Conservation (phyloP, 2,329 filamentous ascomycete species). For the Penicillium paneum region DNA sequence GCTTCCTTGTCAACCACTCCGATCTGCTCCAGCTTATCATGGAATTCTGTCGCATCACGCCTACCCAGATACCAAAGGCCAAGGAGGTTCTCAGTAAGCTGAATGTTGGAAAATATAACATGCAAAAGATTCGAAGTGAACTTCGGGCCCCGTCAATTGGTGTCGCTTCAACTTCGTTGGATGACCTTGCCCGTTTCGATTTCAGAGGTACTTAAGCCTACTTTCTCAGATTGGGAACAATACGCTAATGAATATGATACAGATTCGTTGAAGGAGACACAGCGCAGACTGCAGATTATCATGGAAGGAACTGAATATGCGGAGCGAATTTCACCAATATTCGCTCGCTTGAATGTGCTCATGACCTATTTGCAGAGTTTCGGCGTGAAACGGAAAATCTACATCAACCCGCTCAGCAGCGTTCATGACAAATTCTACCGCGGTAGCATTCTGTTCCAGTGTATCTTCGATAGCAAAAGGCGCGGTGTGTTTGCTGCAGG, state of each 20-base stretch:
- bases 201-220: slow-evolving; percentile 63
- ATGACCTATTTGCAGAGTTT: slow-evolving; percentile 73
- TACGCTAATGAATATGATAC: slow-evolving; percentile 54
- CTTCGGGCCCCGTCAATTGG: slow-evolving; percentile 77
- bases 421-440: slow-evolving; percentile 89
- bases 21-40: slow-evolving; percentile 84
- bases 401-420: slow-evolving; percentile 79
- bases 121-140: slow-evolving; percentile 78
- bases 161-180: slow-evolving; percentile 81
- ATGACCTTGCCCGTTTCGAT: slow-evolving; percentile 86
- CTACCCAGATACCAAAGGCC: slow-evolving; percentile 64
- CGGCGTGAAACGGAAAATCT: slow-evolving; percentile 72
- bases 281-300: slow-evolving; percentile 58
- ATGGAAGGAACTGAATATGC: slow-evolving; percentile 55
- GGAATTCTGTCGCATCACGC: slow-evolving; percentile 78
- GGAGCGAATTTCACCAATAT: slow-evolving; percentile 53
- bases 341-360: slow-evolving; percentile 77
- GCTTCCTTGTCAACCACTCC: slow-evolving; percentile 86
- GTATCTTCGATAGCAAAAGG: slow-evolving; percentile 78
- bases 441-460: slow-evolving; percentile 84
- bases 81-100: slow-evolving; percentile 84
- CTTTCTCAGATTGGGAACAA: slow-evolving; percentile 45
- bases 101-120: slow-evolving; percentile 75
- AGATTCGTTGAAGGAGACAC: slow-evolving; percentile 68
- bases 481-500: slow-evolving; percentile 86